Percentiles rank a stretch among this genome's conserved stretches.
Conservation (phyloP, 306 rosid species). For the Cyclanthera cordifolia region DNA sequence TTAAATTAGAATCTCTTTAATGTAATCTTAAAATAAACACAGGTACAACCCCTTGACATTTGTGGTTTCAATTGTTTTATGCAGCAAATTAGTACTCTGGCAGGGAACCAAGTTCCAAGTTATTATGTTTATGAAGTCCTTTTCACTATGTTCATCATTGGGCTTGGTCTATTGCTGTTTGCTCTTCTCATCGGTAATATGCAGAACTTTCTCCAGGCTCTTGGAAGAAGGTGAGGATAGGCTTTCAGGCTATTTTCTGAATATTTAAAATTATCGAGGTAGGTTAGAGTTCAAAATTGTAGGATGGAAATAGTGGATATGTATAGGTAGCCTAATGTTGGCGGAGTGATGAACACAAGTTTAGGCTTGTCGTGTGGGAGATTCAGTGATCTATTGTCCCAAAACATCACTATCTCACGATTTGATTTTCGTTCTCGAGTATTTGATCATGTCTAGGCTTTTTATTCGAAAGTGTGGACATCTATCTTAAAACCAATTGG, state of each 20-base stretch:
- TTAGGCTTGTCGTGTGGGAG: too few species aligned
- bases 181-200: conserved; percentile 80
- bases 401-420: too few species aligned
- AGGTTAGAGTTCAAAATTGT: conserved; percentile 7
- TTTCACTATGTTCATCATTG: conserved; percentile 61
- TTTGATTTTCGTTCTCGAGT: too few species aligned
- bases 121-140: conserved; percentile 61
- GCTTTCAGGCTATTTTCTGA: neutral
- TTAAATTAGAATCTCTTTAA: neutral
- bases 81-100: conserved; percentile 86
- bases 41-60: neutral
- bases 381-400: too few species aligned
- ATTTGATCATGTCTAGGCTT: too few species aligned
- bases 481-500: too few species aligned
- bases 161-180: conserved; percentile 76
- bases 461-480: too few species aligned
- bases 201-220: conserved; percentile 84
- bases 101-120: conserved; percentile 61
- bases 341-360: too few species aligned
- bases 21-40: conserved; percentile 6
- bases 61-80: conserved; percentile 15
- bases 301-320: neutral
- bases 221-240: conserved; percentile 47
- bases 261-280: neutral
- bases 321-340: neutral